Evolutionary conservation across 23 red algal species (phyloP).

Genomic region (Gracilaria domingensis): DNA sequence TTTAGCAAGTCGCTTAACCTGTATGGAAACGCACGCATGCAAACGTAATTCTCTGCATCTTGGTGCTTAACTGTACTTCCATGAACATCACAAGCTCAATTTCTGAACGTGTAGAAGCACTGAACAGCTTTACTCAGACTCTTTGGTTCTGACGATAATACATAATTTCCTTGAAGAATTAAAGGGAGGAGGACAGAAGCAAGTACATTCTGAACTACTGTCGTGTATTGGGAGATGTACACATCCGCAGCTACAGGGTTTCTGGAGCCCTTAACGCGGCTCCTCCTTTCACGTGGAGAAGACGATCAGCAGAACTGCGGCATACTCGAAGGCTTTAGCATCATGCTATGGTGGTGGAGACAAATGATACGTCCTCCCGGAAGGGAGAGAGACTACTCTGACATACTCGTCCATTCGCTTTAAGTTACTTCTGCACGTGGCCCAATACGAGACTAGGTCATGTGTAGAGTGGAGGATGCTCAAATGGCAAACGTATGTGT

Average conservation of each 20-base stretch:
- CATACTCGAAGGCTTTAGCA: too few species aligned
- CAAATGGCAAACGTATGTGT: neutral
- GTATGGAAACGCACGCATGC: neutral
- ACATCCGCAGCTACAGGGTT: neutral
- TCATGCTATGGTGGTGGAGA: too few species aligned
- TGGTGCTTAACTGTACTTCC: neutral
- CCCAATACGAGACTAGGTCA: neutral
- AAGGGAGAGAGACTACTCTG: neutral
- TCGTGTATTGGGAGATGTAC: neutral
- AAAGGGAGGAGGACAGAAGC: neutral
- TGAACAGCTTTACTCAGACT: too few species aligned
- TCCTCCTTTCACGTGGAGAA: neutral
- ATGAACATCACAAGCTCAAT: neutral
- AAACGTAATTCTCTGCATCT: neutral
- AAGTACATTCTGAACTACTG: neutral
- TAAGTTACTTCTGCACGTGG: neutral
- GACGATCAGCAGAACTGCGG: neutral
- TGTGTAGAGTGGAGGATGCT: neutral
- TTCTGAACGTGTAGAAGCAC: neutral
- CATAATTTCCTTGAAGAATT: neutral
- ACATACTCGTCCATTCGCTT: neutral
- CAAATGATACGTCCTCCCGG: neutral
- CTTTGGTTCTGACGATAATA: too few species aligned
- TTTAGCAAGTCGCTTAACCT: neutral
- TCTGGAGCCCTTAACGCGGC: neutral